These are phyloP conservation scores for Vitis hybrid DNA, from an alignment of 177 flowering plant species.

Conservation along the genomic window DNA sequence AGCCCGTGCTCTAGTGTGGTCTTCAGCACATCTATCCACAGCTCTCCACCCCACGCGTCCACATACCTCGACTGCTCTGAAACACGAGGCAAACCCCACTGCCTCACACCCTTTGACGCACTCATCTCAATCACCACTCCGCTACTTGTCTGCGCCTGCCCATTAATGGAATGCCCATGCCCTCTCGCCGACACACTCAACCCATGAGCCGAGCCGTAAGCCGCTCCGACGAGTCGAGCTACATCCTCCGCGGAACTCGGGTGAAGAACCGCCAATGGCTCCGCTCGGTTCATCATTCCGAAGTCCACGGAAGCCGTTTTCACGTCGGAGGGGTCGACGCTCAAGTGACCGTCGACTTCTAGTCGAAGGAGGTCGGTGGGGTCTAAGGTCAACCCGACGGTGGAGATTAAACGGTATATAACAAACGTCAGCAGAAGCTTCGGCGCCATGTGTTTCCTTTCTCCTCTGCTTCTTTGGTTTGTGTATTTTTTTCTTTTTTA, in stretches of 20 bases:
- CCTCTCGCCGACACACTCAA: constrained; percentile 81
- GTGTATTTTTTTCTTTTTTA: too few species aligned
- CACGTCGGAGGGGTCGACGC: constrained; percentile 46
- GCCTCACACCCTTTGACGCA: constrained; percentile 12
- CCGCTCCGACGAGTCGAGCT: constrained; percentile 42
- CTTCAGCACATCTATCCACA: constrained; percentile 86
- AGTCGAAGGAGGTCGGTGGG: constrained; percentile 43
- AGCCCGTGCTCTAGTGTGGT: constrained; percentile 62
- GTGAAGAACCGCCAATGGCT: constrained; percentile 66
- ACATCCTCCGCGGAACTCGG: constrained; percentile 68
- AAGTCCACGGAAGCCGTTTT: constrained; percentile 65
- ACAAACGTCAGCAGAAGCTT: constrained; percentile 44
- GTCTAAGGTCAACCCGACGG: constrained; percentile 56
- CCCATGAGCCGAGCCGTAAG: constrained; percentile 43
- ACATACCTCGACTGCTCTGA: constrained; percentile 43
- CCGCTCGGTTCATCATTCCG: constrained; percentile 43
- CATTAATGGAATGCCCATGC: constrained; percentile 91
- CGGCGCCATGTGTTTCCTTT: constrained; percentile 33
- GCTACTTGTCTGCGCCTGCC: constrained; percentile 66
- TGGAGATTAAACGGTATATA: constrained; percentile 49
- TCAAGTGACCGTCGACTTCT: constrained; percentile 51
- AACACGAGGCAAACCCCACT: constrained; percentile 18
- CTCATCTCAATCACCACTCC: constrained; percentile 81
- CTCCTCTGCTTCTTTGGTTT: too few species aligned
- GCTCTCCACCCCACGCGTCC: constrained; percentile 96